phyloP scores from a whole-genome alignment of 176 grass and related monocot species.

The Canna indica region DNA sequence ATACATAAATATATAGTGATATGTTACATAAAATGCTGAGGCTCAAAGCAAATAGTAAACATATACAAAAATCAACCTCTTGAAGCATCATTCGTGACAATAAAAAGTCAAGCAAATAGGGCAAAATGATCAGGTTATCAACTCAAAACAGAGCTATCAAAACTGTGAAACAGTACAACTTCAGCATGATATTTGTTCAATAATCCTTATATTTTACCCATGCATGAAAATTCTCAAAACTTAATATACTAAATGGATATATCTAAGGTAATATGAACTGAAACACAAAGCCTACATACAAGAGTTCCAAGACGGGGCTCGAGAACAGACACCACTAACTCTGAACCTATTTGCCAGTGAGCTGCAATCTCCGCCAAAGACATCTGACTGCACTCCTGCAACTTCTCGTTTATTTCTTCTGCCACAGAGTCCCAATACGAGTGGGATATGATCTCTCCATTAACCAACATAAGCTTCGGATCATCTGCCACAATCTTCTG shows the following conservation, averaged over 20 bases:
- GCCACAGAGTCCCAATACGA: slow-evolving; percentile 89
- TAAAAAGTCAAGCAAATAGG: no score
- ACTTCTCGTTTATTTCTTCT: slow-evolving; percentile 87
- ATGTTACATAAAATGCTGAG: no score
- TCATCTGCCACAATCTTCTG: slow-evolving; percentile 54
- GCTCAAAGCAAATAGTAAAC: no score
- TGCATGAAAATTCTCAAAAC: neutral
- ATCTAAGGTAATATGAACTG: neutral
- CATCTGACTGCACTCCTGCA: slow-evolving; percentile 90
- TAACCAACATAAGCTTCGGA: slow-evolving; percentile 61
- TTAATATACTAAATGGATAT: neutral
- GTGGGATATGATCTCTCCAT: slow-evolving; percentile 80
- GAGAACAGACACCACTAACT: slow-evolving; percentile 60
- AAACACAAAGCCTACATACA: slow-evolving; percentile 24
- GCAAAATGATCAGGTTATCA: neutral
- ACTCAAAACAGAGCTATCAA: neutral
- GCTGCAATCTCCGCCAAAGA: slow-evolving; percentile 84
- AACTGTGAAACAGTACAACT: neutral
- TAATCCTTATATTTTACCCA: neutral
- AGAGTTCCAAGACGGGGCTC: slow-evolving; percentile 81
- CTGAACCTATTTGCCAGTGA: slow-evolving; percentile 80
- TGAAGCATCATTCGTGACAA: no score
- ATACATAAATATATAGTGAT: no score
- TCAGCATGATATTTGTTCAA: neutral
- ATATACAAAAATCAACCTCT: no score